Evolutionary conservation across 2,329 filamentous ascomycete species (phyloP), one percentile per base, ranked within the genome.

Genomic region (Pseudogymnoascus sp.): DNA sequence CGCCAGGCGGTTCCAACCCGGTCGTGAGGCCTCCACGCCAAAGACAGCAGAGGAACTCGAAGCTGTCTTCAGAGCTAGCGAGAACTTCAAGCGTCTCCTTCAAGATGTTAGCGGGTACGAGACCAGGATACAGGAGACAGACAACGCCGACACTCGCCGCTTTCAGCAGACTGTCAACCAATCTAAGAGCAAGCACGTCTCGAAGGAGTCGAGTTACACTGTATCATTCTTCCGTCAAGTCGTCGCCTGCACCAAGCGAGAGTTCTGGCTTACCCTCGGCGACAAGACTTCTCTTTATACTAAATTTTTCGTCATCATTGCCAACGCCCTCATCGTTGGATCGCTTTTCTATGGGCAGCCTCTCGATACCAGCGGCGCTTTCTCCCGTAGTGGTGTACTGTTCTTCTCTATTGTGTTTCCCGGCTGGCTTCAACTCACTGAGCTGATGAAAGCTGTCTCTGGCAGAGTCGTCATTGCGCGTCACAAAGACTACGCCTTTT

Each of bases 331-430:
- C 4, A 82, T 89, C 62, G 77, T 80, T 1, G 86, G 86, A 4
- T 88, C 85, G 0, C 77, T 89, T 3, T 89, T 89, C 73, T 89
- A 89, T 72, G 79, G 85, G 61, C 81, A 85, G 0, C 79, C 85
- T 0, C 63, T 74, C 21, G 83, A 80, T 59, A 82, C 84, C 0
- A 77, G 73, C 0, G 87, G 86, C 7, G 72, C 89, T 0, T 89
- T 89, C 70, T 69, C 82, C 66, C 87, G 87, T 67, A 79, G 80
- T 0, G 87, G 86, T 60, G 80, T 85, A 0, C 73, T 87, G 3
- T 89, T 89, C 76, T 81, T 88, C 60, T 76, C 85, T 0, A 75
- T 88, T 0, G 74, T 89, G 0, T 86, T 82, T 72, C 85, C 87
- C 69, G 77, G 80, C 62, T 73, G 89, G 7, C 69, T 88, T 1